A percentile compares a stretch with the other conserved stretches of the same genome.
phyloP scores from a whole-genome alignment of 2,329 filamentous ascomycete genomes.

The Colletotrichum abscissum region DNA sequence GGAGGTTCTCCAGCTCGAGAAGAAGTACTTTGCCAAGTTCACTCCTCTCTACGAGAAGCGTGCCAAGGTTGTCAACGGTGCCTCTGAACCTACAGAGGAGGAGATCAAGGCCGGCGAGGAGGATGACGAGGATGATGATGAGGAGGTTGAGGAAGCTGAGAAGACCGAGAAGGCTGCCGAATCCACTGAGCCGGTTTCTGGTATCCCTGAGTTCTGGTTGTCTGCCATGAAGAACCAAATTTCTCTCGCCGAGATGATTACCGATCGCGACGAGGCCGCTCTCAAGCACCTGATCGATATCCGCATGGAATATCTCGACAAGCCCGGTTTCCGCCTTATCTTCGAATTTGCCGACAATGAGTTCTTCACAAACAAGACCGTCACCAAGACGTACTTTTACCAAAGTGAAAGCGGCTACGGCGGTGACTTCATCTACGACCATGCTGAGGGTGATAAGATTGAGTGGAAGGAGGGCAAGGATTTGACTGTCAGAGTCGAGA shows the following conservation, averaged over 20 bases:
- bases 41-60: conserved; percentile 97
- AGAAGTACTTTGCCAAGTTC: conserved; percentile 99
- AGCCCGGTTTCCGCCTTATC: conserved; percentile 96
- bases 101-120: conserved; percentile 90
- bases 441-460: conserved; percentile 97
- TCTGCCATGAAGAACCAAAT: conserved; percentile 99
- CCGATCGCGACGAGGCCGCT: conserved; percentile 93
- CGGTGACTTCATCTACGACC: conserved; percentile 99
- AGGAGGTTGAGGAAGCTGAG: conserved; percentile 66
- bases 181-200: conserved; percentile 67
- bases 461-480: conserved; percentile 96
- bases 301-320: conserved; percentile 99
- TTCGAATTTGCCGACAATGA: conserved; percentile 97
- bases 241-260: conserved; percentile 98
- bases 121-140: conserved; percentile 78
- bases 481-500: conserved; percentile 92
- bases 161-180: conserved; percentile 66
- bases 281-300: conserved; percentile 92
- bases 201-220: conserved; percentile 99
- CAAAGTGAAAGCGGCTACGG: conserved; percentile 99
- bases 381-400: conserved; percentile 99
- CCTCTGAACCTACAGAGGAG: conserved; percentile 83
- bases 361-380: conserved; percentile 96
- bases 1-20: conserved; percentile 97
- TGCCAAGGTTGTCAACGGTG: conserved; percentile 90